phyloP scores from a whole-genome alignment of 1,139 yeast species.

The Yamadazyma triangularis region DNA sequence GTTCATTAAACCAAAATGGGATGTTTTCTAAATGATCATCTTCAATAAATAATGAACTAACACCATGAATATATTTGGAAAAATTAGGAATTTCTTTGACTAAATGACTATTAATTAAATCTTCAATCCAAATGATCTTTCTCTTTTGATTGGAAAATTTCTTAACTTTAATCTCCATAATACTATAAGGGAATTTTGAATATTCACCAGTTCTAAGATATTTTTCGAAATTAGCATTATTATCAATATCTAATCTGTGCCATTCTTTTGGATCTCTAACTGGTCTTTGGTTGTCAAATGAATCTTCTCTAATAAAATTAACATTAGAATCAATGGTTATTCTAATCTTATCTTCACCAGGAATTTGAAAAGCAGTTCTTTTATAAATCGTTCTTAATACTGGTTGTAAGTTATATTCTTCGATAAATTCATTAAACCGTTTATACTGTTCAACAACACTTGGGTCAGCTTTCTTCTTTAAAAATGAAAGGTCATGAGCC shows the following conservation, averaged over 20 bases:
- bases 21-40: constrained; percentile 85
- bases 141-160: constrained; percentile 39
- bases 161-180: constrained; percentile 81
- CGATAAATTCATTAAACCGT: constrained; percentile 60
- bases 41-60: constrained; percentile 81
- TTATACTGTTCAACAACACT: constrained; percentile 42
- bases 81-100: constrained; percentile 90
- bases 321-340: constrained; percentile 88
- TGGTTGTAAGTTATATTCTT: constrained; percentile 70
- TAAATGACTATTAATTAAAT: constrained; percentile 74
- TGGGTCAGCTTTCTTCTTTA: constrained; percentile 21
- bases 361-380: constrained; percentile 95
- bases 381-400: constrained; percentile 81
- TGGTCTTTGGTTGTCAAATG: constrained; percentile 79
- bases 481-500: constrained; percentile 33
- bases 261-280: constrained; percentile 84
- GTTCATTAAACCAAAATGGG: constrained; percentile 93
- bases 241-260: constrained; percentile 92
- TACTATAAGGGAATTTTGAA: constrained; percentile 82
- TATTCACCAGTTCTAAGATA: constrained; percentile 83
- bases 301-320: constrained; percentile 82
- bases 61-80: constrained; percentile 87
- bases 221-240: constrained; percentile 63
- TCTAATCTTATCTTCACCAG: constrained; percentile 91
- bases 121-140: constrained; percentile 77